Conservation (phyloP, 805 yeast species). For the Pichia paraexigua region DNA sequence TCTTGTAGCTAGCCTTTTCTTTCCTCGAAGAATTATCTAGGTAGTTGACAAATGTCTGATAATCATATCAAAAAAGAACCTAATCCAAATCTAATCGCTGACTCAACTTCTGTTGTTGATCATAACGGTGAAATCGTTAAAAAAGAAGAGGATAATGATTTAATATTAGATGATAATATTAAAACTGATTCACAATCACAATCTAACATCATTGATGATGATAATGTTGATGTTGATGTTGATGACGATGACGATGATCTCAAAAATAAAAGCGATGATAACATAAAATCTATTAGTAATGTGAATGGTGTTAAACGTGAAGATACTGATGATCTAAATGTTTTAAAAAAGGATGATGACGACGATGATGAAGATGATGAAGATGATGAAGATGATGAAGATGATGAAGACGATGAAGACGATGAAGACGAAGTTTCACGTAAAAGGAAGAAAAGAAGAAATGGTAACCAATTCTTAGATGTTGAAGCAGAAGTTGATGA, state of each 20-base stretch:
- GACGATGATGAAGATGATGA: slow-evolving; percentile 22
- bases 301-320: neutral
- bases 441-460: slow-evolving; percentile 40
- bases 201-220: neutral
- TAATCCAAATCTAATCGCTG: neutral
- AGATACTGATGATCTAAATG: neutral
- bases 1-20: neutral
- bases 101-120: neutral
- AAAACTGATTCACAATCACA: neutral
- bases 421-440: slow-evolving; percentile 53
- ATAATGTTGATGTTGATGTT: neutral
- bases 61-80: neutral
- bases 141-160: neutral
- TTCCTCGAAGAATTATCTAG: neutral
- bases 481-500: slow-evolving; percentile 98
- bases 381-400: slow-evolving; percentile 31
- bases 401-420: slow-evolving; percentile 45
- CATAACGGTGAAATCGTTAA: neutral
- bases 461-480: slow-evolving; percentile 85
- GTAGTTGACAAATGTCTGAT: neutral
- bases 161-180: neutral
- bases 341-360: slow-evolving; percentile 9
- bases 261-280: neutral
- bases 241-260: neutral
- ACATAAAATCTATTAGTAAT: neutral